These are phyloP conservation scores for Gardenia jasminoides DNA, from an alignment of 257 asterid species.

Conservation along the genomic window DNA sequence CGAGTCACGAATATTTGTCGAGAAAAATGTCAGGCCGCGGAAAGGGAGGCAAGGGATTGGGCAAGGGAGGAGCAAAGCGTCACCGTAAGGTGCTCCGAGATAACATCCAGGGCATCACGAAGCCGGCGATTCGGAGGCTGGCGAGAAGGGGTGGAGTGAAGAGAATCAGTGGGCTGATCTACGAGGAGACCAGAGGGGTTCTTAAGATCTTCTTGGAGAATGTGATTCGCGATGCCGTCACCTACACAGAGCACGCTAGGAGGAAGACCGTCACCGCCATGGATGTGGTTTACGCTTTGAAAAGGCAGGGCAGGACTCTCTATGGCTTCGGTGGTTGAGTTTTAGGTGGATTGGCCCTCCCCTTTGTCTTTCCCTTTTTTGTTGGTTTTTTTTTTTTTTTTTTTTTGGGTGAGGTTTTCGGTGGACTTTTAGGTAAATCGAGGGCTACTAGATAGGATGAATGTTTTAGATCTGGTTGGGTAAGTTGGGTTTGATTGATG, in stretches of 20 bases:
- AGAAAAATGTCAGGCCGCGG: slow-evolving; percentile 35
- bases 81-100: slow-evolving; percentile 36
- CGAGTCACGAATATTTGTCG: no score
- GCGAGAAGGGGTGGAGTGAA: slow-evolving; percentile 38
- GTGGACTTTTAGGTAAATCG: neutral
- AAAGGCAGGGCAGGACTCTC: slow-evolving; percentile 8
- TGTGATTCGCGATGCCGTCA: slow-evolving; percentile 37
- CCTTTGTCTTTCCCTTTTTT: no score
- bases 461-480: neutral
- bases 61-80: slow-evolving; percentile 37
- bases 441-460: no score
- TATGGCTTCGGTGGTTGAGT: neutral
- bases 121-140: slow-evolving; percentile 30
- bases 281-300: slow-evolving; percentile 8
- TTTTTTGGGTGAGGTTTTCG: neutral
- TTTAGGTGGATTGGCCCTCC: neutral
- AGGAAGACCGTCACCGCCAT: slow-evolving; percentile 5
- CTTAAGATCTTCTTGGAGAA: slow-evolving; percentile 35
- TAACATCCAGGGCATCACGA: slow-evolving; percentile 36
- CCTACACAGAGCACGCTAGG: slow-evolving; percentile 35
- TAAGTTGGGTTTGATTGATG: neutral
- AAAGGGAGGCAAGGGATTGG: slow-evolving; percentile 41
- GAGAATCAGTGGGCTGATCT: slow-evolving; percentile 34
- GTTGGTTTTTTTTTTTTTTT: no score
- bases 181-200: slow-evolving; percentile 32